Percentiles rank a stretch among this genome's conserved stretches.
Evolutionary conservation across 768 basidiomycete species (phyloP).

Genomic region (Leccinum variicolor): DNA sequence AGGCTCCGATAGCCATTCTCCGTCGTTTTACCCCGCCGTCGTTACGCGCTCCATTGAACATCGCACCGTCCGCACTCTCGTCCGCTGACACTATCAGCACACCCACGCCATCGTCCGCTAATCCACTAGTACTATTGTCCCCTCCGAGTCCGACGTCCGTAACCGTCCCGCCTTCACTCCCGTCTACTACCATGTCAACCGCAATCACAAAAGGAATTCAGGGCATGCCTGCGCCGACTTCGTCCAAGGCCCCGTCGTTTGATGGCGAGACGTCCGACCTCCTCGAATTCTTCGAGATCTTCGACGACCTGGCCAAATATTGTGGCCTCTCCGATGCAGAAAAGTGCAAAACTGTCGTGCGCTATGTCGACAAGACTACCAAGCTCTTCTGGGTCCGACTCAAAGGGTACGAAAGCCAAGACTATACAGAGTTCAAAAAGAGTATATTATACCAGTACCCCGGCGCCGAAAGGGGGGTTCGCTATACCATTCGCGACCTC

Average conservation of each 20-base stretch:
- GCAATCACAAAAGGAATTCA: not conserved
- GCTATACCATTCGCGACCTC: not conserved
- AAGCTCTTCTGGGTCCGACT: not conserved
- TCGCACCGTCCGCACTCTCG: not conserved
- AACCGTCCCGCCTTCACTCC: not conserved
- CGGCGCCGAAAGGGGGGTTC: not conserved
- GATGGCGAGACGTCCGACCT: not conserved
- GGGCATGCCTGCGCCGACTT: not conserved
- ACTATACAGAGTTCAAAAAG: not conserved
- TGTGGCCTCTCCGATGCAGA: not conserved
- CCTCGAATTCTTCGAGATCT: slow-evolving; percentile 1
- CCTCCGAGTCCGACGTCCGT: not conserved
- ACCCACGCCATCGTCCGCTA: not conserved
- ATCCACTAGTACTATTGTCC: not conserved
- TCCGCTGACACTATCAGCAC: not conserved
- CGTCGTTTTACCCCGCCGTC: not conserved
- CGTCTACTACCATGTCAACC: not conserved
- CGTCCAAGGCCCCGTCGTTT: not conserved
- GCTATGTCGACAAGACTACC: not conserved
- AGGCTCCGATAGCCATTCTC: no score
- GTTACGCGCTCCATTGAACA: not conserved
- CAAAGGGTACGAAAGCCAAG: not conserved
- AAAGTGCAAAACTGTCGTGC: not conserved
- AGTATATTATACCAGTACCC: not conserved
- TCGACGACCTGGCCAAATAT: not conserved